Evolutionary conservation across 2,329 filamentous ascomycete genomes (phyloP).

Genomic region (Lachnellula arida): DNA sequence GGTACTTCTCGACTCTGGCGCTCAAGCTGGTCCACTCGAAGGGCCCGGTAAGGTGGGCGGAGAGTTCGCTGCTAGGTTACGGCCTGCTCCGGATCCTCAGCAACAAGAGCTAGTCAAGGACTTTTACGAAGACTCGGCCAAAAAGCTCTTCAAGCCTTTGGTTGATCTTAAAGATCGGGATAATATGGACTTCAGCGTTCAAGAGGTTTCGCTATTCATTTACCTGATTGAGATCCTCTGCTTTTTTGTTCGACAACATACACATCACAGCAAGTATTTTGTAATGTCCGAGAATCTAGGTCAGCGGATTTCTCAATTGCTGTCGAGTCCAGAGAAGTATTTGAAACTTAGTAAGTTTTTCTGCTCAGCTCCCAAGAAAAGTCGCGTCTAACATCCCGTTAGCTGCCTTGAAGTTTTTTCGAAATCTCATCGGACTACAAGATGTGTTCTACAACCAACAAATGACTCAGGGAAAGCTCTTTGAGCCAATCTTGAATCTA

Average conservation of each 20-base stretch:
- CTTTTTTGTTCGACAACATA: conserved; percentile 89
- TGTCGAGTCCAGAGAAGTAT: conserved; percentile 83
- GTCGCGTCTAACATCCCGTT: conserved; percentile 13
- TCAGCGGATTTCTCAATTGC: conserved; percentile 73
- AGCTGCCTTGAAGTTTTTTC: conserved; percentile 93
- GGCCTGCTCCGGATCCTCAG: conserved; percentile 60
- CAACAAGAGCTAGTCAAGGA: conserved; percentile 80
- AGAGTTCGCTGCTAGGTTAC: conserved; percentile 62
- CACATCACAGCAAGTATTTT: conserved; percentile 81
- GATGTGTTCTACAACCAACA: conserved; percentile 90
- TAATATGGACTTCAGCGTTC: conserved; percentile 68
- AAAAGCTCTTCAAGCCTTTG: conserved; percentile 80
- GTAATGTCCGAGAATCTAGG: conserved; percentile 76
- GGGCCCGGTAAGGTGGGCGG: conserved; percentile 58
- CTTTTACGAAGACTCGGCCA: conserved; percentile 86
- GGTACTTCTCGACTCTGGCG: conserved; percentile 75
- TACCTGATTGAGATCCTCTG: conserved; percentile 90
- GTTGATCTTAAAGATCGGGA: conserved; percentile 69
- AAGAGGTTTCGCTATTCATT: conserved; percentile 84
- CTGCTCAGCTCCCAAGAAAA: not conserved
- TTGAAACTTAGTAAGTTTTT: conserved; percentile 73
- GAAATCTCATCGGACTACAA: conserved; percentile 75
- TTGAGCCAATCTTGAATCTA: conserved; percentile 81
- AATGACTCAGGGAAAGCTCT: conserved; percentile 72
- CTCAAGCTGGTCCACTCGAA: conserved; percentile 56